Evolutionary conservation across 805 yeast species (phyloP).

Genomic region (Starmerella asiatica): DNA sequence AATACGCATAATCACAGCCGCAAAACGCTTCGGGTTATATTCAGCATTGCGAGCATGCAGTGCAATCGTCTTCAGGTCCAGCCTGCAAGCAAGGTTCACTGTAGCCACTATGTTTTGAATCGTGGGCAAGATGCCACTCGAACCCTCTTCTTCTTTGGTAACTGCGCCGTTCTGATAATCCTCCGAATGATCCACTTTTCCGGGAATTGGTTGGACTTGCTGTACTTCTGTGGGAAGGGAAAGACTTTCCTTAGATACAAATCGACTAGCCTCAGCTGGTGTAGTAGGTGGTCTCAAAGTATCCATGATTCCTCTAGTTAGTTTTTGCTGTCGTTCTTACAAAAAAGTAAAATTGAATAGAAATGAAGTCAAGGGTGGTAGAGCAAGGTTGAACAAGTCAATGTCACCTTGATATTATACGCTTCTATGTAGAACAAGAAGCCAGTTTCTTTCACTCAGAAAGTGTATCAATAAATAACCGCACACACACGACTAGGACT

Average conservation of each 20-base stretch:
- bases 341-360: not conserved
- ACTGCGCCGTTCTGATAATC: slow-evolving; percentile 11
- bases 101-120: slow-evolving; percentile 88
- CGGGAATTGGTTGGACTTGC: slow-evolving; percentile 11
- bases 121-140: slow-evolving; percentile 94
- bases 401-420: slow-evolving; percentile 18
- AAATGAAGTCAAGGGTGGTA: not conserved
- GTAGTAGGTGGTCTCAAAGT: slow-evolving; percentile 63
- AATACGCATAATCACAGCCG: slow-evolving; percentile 98
- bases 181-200: slow-evolving; percentile 17
- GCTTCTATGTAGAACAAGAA: too few species aligned
- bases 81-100: slow-evolving; percentile 87
- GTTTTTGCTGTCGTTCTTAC: not conserved
- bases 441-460: not conserved
- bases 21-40: slow-evolving; percentile 91
- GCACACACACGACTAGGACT: not conserved
- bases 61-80: slow-evolving; percentile 93
- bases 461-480: not conserved
- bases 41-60: slow-evolving; percentile 98
- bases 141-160: slow-evolving; percentile 40
- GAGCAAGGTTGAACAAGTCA: slow-evolving; percentile 16
- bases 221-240: slow-evolving; percentile 35
- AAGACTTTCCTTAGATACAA: slow-evolving; percentile 52
- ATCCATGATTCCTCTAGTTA: slow-evolving; percentile 37
- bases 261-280: slow-evolving; percentile 62